Evolutionary conservation across 352 stramenopile species (phyloP), one percentile per base, ranked within the genome.

Genomic region (Blastocystis sp.): DNA sequence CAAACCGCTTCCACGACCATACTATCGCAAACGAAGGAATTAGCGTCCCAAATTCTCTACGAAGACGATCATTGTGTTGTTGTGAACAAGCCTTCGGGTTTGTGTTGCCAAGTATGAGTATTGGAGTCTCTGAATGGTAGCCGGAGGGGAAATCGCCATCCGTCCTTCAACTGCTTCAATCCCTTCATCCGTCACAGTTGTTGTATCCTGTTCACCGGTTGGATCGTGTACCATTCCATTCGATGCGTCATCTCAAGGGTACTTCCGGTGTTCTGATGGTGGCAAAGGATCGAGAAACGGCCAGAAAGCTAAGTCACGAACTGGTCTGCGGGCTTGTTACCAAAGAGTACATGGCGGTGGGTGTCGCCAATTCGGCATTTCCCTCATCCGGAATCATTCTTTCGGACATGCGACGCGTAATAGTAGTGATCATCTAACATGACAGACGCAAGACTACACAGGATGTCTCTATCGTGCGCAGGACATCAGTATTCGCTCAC

Each of bases 141-240:
- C 67, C 44, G 21, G 27, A 9, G 4, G 11, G 11, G 29, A 0
- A n/a, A 18, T 11, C 32, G 24, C 44, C 14, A 18, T 63, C 27
- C 32, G 18, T 27, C 34, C 3, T 78, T 29, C 53, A 38, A 18
- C 34, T 44, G n/a, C 24, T 78, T 32, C 29, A 73, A 11, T 73
- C 61, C 11, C 2, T 78, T 7, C 53, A 32, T 78, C 34, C 67
- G 4, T 61, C 67, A n/a, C 6, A 6, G 0, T 36, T 78, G 14
- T 36, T 78, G 16, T 78, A 78, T 44, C 67, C 67, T 0, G 42
- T 78, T 14, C 67, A 78, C 34, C 67, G 67, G 24, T 40, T 78
- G 2, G 67, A 78, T 61, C 38, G 42, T 4, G 67, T 78, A 42
- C 4, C 0, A n/a, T 6, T 59, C 18, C 8, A 16, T 57, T 7